Evolutionary conservation across 2,329 filamentous ascomycete species (phyloP), one percentile per base, ranked within the genome.

Genomic region (Pseudogymnoascus sp.): DNA sequence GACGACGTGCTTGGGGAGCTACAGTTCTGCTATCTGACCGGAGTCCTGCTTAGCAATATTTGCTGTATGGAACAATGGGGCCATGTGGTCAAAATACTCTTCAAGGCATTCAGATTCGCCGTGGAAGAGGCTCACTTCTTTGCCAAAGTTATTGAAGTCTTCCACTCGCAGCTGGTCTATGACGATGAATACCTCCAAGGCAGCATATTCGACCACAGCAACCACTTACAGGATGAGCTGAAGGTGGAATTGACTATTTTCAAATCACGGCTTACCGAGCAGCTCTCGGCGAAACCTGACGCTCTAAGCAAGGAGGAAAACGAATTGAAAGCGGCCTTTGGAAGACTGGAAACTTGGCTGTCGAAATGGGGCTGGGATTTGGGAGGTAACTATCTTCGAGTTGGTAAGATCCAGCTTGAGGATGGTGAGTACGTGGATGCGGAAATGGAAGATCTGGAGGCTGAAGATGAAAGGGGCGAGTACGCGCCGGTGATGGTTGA

Each of bases 51-150:
- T 1, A 80, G 81, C 42, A 87, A 86, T 70, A 74, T 81, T 45
- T 77, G 82, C 7, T 87, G 84, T 67, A 75, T 86, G 47, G 82
- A 85, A 66, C 84, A 87, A 66, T 87, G 84, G 85, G 83, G 80
- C 76, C 78, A 84, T 68, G 77, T 85, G 66, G 76, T 81, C 40
- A 78, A 76, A 59, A 70, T 85, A 36, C 68, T 85, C 10, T 77
- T 87, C 57, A 78, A 79, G 26, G 79, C 82, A 1, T 79, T 80
- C 68, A 67, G 68, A 8, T 78, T 87, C 1, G 73, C 77, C 0
- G 64, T 74, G 21, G 68, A 71, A 3, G 74, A 75, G 1, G 83
- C 84, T 0, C 62, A 66, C 0, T 77, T 87, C 34, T 77, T 77
- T 10, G 73, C 73, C 1, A 70, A 71, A n/a, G 74, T 86, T 34